Conservation (phyloP, 176 grass and related monocot genomes). For the Dendrocalamus sinicus region DNA sequence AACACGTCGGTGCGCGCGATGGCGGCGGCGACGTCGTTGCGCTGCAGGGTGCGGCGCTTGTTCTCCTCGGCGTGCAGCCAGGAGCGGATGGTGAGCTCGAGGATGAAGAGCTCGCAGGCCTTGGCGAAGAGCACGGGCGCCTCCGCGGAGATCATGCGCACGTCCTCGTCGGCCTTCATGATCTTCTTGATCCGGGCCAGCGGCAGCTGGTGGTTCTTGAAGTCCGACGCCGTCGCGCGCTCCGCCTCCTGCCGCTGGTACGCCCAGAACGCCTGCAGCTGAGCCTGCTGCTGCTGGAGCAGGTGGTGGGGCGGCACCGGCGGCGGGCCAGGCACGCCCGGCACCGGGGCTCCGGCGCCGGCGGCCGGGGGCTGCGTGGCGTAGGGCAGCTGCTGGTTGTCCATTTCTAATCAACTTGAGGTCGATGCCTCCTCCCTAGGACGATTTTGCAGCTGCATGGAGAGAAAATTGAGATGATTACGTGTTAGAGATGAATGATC, state of each 20-base stretch:
- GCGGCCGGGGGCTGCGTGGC: conserved; percentile 40
- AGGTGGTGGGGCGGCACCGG: conserved; percentile 73
- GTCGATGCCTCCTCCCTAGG: not conserved
- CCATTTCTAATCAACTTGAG: conserved; percentile 40
- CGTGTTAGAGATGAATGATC: conserved; percentile 32
- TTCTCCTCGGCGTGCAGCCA: conserved; percentile 89
- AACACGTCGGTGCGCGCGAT: conserved; percentile 96
- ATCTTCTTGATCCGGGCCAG: conserved; percentile 89
- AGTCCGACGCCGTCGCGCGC: conserved; percentile 71
- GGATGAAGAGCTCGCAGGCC: conserved; percentile 82
- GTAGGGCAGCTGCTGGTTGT: conserved; percentile 69
- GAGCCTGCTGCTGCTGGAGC: conserved; percentile 77
- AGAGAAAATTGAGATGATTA: not conserved
- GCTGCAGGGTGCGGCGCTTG: conserved; percentile 82
- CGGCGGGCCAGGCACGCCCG: conserved; percentile 39
- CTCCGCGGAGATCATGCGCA: conserved; percentile 88
- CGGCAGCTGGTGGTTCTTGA: conserved; percentile 88
- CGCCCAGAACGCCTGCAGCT: conserved; percentile 81
- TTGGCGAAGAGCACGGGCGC: conserved; percentile 83
- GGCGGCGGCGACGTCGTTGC: conserved; percentile 84
- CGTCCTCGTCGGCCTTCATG: conserved; percentile 90
- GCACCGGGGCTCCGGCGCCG: conserved; percentile 39
- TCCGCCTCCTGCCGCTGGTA: conserved; percentile 84
- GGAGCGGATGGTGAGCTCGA: conserved; percentile 85
- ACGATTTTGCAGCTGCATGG: conserved; percentile 28